These are phyloP conservation scores for Setaria viridis DNA, from an alignment of 202 grass and related monocot species.

Conservation along the genomic window DNA sequence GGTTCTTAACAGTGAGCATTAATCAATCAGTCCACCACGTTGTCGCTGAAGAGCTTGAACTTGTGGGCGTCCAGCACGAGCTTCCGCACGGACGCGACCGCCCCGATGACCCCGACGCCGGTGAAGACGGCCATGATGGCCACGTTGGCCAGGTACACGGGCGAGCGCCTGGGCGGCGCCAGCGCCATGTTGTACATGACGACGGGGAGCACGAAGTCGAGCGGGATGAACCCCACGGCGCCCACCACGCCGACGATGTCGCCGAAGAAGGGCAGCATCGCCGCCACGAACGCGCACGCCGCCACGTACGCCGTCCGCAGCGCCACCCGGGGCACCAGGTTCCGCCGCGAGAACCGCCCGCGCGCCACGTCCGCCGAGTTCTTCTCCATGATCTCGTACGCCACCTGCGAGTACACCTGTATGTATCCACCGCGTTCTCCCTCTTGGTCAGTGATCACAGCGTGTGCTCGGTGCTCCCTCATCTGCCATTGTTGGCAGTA, in stretches of 20 bases:
- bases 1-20: too few relatives aligned
- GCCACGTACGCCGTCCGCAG: conserved; percentile 76
- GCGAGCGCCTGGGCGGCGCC: conserved; percentile 44
- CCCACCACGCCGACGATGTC: conserved; percentile 79
- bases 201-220: conserved; percentile 86
- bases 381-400: conserved; percentile 92
- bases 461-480: too few relatives aligned
- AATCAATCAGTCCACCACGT: neutral
- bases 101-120: conserved; percentile 54
- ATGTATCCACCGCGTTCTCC: too few relatives aligned
- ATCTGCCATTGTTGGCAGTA: too few relatives aligned
- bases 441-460: too few relatives aligned
- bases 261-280: conserved; percentile 88
- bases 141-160: conserved; percentile 50
- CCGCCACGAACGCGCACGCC: conserved; percentile 76
- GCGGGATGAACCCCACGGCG: conserved; percentile 83
- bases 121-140: conserved; percentile 68
- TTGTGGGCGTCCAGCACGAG: conserved; percentile 61
- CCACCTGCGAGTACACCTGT: conserved; percentile 86
- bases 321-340: conserved; percentile 66
- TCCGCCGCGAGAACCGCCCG: conserved; percentile 71
- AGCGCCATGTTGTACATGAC: conserved; percentile 82
- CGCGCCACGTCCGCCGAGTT: conserved; percentile 54
- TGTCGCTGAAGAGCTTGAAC: conserved; percentile 70
- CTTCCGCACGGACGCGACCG: conserved; percentile 70